Evolutionary conservation across 2,329 filamentous ascomycete species (phyloP).

Genomic region (Arthrobotrys conoides): DNA sequence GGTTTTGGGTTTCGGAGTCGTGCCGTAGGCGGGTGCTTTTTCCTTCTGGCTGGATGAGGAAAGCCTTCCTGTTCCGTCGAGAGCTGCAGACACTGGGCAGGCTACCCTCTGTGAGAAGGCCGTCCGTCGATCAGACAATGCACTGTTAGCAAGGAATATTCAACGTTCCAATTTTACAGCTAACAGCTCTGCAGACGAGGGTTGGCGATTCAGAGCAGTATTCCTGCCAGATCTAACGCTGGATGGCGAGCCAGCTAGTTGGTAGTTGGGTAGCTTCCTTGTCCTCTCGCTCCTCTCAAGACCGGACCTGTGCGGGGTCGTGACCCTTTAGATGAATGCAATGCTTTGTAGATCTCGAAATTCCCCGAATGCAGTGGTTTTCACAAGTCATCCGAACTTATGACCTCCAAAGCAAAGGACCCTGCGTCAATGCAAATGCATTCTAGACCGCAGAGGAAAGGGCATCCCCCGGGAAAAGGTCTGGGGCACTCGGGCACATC

Average conservation of each 20-base stretch:
- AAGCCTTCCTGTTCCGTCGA: conserved; percentile 29
- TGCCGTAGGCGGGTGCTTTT: not conserved
- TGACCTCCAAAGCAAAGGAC: conserved; percentile 3
- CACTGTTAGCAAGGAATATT: conserved; percentile 14
- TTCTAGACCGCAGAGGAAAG: not conserved
- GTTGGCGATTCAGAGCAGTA: conserved; percentile 9
- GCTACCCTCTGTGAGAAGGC: conserved; percentile 21
- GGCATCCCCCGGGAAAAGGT: not conserved
- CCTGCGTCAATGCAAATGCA: conserved; percentile 18
- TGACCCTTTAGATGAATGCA: conserved; percentile 1
- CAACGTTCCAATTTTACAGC: not conserved
- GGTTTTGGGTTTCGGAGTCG: conserved; percentile 34
- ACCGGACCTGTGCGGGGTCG: conserved; percentile 7
- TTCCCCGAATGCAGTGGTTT: not conserved
- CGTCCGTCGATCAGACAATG: conserved; percentile 7
- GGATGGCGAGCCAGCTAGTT: not conserved
- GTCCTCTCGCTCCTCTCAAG: not conserved
- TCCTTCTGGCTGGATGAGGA: conserved; percentile 16
- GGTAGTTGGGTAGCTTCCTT: not conserved
- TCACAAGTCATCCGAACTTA: not conserved
- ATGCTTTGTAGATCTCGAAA: conserved; percentile 16
- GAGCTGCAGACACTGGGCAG: not conserved
- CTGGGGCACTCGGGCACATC: conserved; percentile 2
- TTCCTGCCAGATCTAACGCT: conserved; percentile 14
- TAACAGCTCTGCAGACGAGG: conserved; percentile 2